Percentiles rank a stretch among this genome's conserved stretches.
Evolutionary conservation across 2,329 filamentous ascomycete species (phyloP).

Genomic region (Pseudocercospora ulei): DNA sequence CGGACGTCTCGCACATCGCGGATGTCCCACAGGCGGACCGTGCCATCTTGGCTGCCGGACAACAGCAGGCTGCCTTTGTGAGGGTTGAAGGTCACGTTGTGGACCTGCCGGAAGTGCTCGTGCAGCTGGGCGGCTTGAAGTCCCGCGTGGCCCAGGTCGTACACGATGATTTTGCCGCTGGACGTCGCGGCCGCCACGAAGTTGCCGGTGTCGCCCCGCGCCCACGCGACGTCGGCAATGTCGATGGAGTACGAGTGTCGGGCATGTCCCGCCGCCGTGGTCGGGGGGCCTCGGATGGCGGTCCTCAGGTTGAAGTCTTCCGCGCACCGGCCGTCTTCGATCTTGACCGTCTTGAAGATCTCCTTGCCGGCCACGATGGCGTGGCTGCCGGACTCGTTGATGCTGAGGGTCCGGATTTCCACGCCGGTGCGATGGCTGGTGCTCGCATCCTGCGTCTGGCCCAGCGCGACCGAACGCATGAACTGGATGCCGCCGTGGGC

Average conservation of each 20-base stretch:
- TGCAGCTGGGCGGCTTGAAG: slow-evolving; percentile 54
- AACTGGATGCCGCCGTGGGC: slow-evolving; percentile 20
- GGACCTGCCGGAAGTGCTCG: slow-evolving; percentile 56
- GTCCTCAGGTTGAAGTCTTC: slow-evolving; percentile 57
- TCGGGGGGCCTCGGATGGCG: slow-evolving; percentile 50
- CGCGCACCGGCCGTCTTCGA: slow-evolving; percentile 47
- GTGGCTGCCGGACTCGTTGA: slow-evolving; percentile 54
- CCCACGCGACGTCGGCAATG: slow-evolving; percentile 59
- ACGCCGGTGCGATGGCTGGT: slow-evolving; percentile 56
- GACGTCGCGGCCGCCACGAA: slow-evolving; percentile 55
- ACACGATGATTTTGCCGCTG: slow-evolving; percentile 56
- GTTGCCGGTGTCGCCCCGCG: slow-evolving; percentile 51
- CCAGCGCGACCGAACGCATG: slow-evolving; percentile 25
- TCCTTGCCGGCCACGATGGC: slow-evolving; percentile 56
- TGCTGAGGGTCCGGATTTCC: slow-evolving; percentile 53
- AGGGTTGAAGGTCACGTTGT: slow-evolving; percentile 56
- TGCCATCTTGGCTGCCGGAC: slow-evolving; percentile 56
- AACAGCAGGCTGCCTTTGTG: slow-evolving; percentile 51
- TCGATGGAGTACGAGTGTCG: slow-evolving; percentile 45
- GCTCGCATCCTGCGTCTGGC: slow-evolving; percentile 42
- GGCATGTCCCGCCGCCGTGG: slow-evolving; percentile 42
- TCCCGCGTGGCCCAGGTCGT: slow-evolving; percentile 53
- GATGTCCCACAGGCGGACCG: slow-evolving; percentile 56
- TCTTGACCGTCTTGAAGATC: slow-evolving; percentile 55
- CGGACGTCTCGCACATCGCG: slow-evolving; percentile 41